phyloP scores from a whole-genome alignment of 768 basidiomycete species.

The Boletus subcaerulescens region DNA sequence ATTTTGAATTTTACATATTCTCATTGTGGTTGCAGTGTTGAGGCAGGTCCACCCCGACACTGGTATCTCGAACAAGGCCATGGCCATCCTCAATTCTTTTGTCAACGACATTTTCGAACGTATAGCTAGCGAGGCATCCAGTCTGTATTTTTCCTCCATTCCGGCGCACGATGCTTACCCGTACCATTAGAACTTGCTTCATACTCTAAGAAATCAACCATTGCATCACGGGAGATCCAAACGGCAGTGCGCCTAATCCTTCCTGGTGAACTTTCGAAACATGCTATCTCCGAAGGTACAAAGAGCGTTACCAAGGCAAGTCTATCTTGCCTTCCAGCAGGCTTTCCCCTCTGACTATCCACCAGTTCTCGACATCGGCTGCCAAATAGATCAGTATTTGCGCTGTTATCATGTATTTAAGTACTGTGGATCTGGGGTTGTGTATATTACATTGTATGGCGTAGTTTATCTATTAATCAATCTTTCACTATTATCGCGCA shows the following conservation, averaged over 20 bases:
- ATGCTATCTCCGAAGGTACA: constrained; percentile 95
- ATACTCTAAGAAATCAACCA: constrained; percentile 99
- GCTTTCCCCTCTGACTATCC: neutral
- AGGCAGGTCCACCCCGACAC: constrained; percentile 98
- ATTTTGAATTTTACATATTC: neutral
- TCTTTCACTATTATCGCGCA: neutral
- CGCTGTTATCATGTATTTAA: constrained; percentile 15
- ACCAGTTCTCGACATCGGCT: constrained; percentile 44
- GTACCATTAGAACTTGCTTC: constrained; percentile 74
- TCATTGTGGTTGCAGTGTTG: constrained; percentile 53
- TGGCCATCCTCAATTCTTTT: constrained; percentile 90
- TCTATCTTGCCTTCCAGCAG: neutral
- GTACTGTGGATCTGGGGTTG: constrained; percentile 10
- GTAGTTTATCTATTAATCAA: constrained; percentile 31
- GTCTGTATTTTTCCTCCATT: constrained; percentile 41
- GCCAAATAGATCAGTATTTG: constrained; percentile 34
- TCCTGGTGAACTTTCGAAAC: constrained; percentile 96
- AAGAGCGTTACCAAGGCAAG: constrained; percentile 65
- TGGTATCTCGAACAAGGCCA: constrained; percentile 97
- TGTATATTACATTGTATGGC: constrained; percentile 34
- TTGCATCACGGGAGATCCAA: constrained; percentile 98
- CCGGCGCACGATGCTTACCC: neutral
- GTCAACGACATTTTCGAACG: constrained; percentile 95
- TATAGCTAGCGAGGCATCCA: constrained; percentile 86
- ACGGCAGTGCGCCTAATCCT: constrained; percentile 94